Evolutionary conservation across 345 rosid species (phyloP).

Genomic region (Trapa incisa): DNA sequence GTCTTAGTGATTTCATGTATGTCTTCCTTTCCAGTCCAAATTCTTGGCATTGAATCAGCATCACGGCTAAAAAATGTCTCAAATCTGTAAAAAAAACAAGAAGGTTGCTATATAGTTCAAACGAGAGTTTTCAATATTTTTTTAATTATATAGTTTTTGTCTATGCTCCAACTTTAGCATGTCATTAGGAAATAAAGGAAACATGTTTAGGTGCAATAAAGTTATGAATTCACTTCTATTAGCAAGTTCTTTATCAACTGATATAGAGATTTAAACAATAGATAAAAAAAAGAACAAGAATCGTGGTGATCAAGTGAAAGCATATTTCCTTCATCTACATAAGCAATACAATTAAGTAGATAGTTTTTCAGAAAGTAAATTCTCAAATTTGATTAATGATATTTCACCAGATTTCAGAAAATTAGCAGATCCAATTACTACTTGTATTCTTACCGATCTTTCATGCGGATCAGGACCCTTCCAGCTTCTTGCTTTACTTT

Average conservation of each 20-base stretch:
- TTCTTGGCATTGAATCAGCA: slow-evolving; percentile 94
- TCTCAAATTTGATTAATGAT: not conserved
- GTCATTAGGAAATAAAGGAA: not conserved
- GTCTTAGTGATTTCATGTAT: slow-evolving; percentile 81
- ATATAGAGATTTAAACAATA: too few relatives aligned
- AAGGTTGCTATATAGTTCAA: not conserved
- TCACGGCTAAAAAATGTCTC: slow-evolving; percentile 78
- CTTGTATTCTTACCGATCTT: slow-evolving; percentile 48
- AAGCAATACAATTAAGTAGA: too few relatives aligned
- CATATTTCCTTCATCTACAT: too few relatives aligned
- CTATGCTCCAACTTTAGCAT: not conserved
- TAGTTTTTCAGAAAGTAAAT: not conserved
- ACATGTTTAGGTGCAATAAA: not conserved
- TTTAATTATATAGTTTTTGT: not conserved
- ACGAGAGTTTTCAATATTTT: not conserved
- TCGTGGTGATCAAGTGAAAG: too few relatives aligned
- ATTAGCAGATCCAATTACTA: not conserved
- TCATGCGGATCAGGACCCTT: slow-evolving; percentile 76
- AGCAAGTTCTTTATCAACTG: too few relatives aligned
- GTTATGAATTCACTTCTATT: not conserved
- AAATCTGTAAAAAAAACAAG: slow-evolving; percentile 42
- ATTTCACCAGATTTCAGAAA: not conserved
- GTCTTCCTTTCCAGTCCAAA: slow-evolving; percentile 99
- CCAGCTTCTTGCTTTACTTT: slow-evolving; percentile 93
- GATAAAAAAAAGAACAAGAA: too few relatives aligned